Evolutionary conservation across 305 asterid species (phyloP), one percentile per base, ranked within the genome.

Genomic region (Plantago rigida): DNA sequence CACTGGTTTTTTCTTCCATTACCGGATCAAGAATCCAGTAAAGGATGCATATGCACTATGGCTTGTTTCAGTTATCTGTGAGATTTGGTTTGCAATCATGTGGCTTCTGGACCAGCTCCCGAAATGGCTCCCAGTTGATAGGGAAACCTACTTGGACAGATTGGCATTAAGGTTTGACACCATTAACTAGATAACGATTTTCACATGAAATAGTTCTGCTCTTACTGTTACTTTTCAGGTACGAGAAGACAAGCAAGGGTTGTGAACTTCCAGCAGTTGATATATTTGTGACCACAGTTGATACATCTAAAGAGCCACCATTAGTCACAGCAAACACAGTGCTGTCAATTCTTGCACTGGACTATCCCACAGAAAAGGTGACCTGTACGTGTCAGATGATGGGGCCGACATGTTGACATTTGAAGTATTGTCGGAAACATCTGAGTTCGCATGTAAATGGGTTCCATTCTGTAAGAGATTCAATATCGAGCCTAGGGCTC

Each of bases 31-130:
- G 1, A 34, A 59, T 13, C 41, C 63, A 5, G 51, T 59, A 28
- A 44, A 24, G 49, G 63, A 59, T n/a, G 63, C 53, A 15, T 59
- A 59, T 44, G 31, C 4, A 42, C 31, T 59, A 47, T 42, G 63
- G 51, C 14, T 45, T 17, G 26, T 34, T 19, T 59, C 63, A 5
- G 10, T 59, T 44, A 59, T 59, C 49, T 45, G 63, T 24, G 63
- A 59, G 63, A 29, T 59, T 19, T 59, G 63, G 63, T 42, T 64
- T 48, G 51, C 51, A 19, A 3, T 59, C 14, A 9, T 26, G 12
- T 42, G 63, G 53, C 36, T 59, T 19, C 47, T 44, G 2, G 39
- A 42, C 31, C 52, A 59, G 50, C 48, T 58, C 47, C 62, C 62
- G 0, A 58, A 58, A 46, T 58, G 51, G 62, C 19, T 13, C 29